Evolutionary conservation across 192 early-diverging fungal genomes (phyloP), one percentile per base, ranked within the genome.

Genomic region (Backusella morwellensis): DNA sequence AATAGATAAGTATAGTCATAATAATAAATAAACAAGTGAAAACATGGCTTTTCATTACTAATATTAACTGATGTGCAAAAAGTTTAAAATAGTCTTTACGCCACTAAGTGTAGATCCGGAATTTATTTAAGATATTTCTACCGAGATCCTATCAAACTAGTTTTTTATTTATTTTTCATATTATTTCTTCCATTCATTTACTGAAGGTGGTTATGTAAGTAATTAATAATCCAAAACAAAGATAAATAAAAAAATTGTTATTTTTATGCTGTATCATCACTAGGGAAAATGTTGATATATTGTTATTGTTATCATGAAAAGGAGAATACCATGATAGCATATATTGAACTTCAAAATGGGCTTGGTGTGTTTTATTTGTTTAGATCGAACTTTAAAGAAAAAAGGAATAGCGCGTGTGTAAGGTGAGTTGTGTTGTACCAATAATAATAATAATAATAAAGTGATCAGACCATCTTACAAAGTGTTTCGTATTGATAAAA

Each of bases 381-480:
- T 63, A 63, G 56, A 26, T 29, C 56, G 29, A 63, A 63, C 56
- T 63, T 63, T 17, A 44, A 63, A 63, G 29, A 29, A 63, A 29
- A 63, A 63, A 63, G 56, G 56, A 29, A 63, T 63, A 29, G 56
- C 12, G 19, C n/a, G 21, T 50, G 47, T 50, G 47, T 50, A 44
- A 17, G 42, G 42, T 50, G 47, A n/a, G 42, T 12, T 63, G 3
- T 26, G 56, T 63, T 14, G 56, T 29, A 63, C 56, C 56, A 63
- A 29, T 50, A 50, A 50, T n/a, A 50, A 50, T 50, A 50, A 50
- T 50, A 50, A 50, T 50, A 50, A 50, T 50, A 63, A 63, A 63
- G 56, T 63, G 56, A 63, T 63, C 56, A 63, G 56, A 63, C 56
- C 56, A 63, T 63, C 56, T 63, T 63, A 26, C 56, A 29, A 63